Conservation (phyloP, 108 stramenopile genomes). For the Pseudonitzschia multistriata region DNA sequence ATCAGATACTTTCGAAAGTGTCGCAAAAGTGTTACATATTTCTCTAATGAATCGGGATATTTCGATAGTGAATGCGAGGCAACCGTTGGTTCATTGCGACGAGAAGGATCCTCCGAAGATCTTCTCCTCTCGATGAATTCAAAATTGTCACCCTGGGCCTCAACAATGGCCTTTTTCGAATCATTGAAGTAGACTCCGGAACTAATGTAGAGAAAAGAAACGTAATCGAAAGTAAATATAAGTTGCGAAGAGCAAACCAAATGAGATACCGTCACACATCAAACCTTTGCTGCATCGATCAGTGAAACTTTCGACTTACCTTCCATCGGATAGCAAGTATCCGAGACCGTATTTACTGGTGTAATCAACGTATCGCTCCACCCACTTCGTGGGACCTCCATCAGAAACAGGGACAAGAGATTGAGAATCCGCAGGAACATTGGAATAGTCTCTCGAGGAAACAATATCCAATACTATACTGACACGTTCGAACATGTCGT, state of each 20-base stretch:
- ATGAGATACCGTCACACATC: neutral
- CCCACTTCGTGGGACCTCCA: slow-evolving; percentile 81
- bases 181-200: slow-evolving; percentile 99
- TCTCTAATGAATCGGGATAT: slow-evolving; percentile 85
- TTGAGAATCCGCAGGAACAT: slow-evolving; percentile 39
- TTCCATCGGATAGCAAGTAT: slow-evolving; percentile 91
- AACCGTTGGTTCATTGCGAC: slow-evolving; percentile 35
- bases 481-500: slow-evolving; percentile 40
- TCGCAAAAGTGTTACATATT: slow-evolving; percentile 94
- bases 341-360: slow-evolving; percentile 97
- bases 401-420: slow-evolving; percentile 29
- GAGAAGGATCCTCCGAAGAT: slow-evolving; percentile 19
- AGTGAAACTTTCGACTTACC: slow-evolving; percentile 33
- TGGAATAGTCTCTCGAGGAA: slow-evolving; percentile 28
- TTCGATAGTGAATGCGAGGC: slow-evolving; percentile 65
- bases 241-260: no score
- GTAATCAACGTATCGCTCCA: slow-evolving; percentile 96
- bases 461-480: slow-evolving; percentile 39
- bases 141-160: slow-evolving; percentile 76
- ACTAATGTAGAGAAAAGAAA: slow-evolving; percentile 19
- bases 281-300: neutral
- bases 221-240: neutral
- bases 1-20: slow-evolving; percentile 95
- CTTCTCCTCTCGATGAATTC: slow-evolving; percentile 89
- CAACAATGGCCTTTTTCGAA: slow-evolving; percentile 92